These are phyloP conservation scores for Quercus cerris DNA, from an alignment of 306 rosid species.

Conservation along the genomic window DNA sequence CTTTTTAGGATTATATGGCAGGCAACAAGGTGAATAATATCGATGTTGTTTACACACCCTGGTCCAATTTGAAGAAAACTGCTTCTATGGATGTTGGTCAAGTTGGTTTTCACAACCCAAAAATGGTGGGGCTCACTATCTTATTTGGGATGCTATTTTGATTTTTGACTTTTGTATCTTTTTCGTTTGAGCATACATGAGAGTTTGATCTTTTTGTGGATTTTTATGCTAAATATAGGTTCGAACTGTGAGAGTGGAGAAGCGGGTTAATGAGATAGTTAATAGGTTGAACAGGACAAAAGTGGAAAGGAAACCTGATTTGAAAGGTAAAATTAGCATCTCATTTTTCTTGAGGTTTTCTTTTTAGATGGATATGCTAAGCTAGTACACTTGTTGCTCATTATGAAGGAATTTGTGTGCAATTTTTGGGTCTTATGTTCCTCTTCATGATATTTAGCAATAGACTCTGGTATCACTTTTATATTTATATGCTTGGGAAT, in stretches of 20 bases:
- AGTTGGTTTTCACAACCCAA: slow-evolving; percentile 86
- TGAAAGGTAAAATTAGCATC: slow-evolving; percentile 61
- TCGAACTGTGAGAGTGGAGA: slow-evolving; percentile 87
- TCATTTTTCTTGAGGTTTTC: slow-evolving; percentile 5
- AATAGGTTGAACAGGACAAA: slow-evolving; percentile 87
- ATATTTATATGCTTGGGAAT: slow-evolving; percentile 1
- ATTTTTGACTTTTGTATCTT: neutral
- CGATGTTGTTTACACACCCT: slow-evolving; percentile 96
- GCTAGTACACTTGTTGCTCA: neutral
- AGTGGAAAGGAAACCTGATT: slow-evolving; percentile 91
- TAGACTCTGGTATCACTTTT: neutral
- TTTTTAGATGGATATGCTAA: neutral
- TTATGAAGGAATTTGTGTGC: neutral
- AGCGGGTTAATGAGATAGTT: slow-evolving; percentile 83
- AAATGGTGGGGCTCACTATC: slow-evolving; percentile 51
- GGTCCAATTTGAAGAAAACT: slow-evolving; percentile 97
- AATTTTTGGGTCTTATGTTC: neutral
- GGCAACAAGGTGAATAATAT: slow-evolving; percentile 93
- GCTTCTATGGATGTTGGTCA: slow-evolving; percentile 99
- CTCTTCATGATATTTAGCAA: neutral
- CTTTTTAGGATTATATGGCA: slow-evolving; percentile 27
- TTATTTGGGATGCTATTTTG: neutral
- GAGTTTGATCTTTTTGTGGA: slow-evolving; percentile 17
- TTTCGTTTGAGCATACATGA: slow-evolving; percentile 15
- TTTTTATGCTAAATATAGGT: slow-evolving; percentile 49